Percentiles rank a stretch among this genome's conserved stretches.
phyloP scores from a whole-genome alignment of 352 stramenopile species.

The Achlya hypogyna region DNA sequence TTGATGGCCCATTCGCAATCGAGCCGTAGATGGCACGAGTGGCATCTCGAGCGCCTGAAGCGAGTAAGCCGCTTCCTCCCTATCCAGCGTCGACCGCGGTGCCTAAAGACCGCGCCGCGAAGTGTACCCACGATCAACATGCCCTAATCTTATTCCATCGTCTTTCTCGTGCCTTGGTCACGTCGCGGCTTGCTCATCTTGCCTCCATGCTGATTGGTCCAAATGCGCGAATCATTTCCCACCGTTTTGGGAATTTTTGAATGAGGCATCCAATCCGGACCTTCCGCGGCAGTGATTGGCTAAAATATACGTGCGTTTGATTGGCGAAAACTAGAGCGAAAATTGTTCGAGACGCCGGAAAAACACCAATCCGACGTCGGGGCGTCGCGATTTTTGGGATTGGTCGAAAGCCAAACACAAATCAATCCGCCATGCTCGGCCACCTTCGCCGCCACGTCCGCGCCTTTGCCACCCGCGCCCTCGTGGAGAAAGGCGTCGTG shows the following conservation, averaged over 20 bases:
- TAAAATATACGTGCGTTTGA: not conserved
- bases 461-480: not conserved
- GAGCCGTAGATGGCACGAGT: not conserved
- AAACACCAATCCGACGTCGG: not conserved
- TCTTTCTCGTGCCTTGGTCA: not conserved
- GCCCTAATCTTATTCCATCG: not conserved
- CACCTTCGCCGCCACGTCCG: not conserved
- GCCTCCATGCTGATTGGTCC: not conserved
- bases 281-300: too few species aligned
- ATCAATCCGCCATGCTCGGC: not conserved
- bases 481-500: conserved; percentile 39
- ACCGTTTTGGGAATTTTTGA: too few species aligned
- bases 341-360: not conserved
- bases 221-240: not conserved
- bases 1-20: too few species aligned
- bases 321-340: too few species aligned
- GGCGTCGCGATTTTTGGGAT: not conserved
- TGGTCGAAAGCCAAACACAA: not conserved
- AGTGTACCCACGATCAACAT: not conserved
- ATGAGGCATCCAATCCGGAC: too few species aligned
- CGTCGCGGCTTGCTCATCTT: too few species aligned
- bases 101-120: not conserved
- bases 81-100: not conserved
- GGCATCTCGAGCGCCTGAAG: not conserved
- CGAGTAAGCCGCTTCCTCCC: not conserved